A percentile compares a stretch with the other conserved stretches of the same genome.
These are phyloP conservation scores for Trichocladium antarcticum DNA, from an alignment of 495 filamentous ascomycete genomes.

Conservation along the genomic window DNA sequence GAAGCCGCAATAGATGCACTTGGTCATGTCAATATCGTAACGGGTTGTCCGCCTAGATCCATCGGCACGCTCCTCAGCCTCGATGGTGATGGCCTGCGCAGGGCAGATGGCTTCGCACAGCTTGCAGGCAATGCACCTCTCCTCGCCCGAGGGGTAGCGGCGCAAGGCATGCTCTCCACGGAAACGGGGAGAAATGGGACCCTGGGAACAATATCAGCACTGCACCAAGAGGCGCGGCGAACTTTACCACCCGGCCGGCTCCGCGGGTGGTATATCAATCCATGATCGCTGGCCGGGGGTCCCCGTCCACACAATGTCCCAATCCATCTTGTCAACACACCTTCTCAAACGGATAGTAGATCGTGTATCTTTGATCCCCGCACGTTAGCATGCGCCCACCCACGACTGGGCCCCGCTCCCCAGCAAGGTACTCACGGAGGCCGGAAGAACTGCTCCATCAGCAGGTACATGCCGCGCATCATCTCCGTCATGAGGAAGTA, in stretches of 20 bases:
- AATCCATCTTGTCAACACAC: slow-evolving; percentile 25
- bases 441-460: slow-evolving; percentile 95
- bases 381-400: neutral
- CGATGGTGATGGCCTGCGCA: slow-evolving; percentile 93
- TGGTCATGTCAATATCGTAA: slow-evolving; percentile 99
- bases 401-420: too few relatives aligned
- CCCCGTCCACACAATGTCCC: neutral
- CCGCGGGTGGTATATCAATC: neutral
- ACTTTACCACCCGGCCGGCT: too few relatives aligned
- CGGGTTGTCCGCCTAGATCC: slow-evolving; percentile 87
- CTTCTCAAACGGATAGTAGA: slow-evolving; percentile 98
- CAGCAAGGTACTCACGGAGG: slow-evolving; percentile 62
- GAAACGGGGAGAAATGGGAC: slow-evolving; percentile 94
- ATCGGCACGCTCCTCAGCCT: slow-evolving; percentile 94
- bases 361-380: slow-evolving; percentile 63
- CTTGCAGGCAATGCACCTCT: slow-evolving; percentile 99
- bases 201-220: slow-evolving; percentile 30
- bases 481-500: slow-evolving; percentile 95
- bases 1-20: slow-evolving; percentile 99
- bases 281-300: neutral
- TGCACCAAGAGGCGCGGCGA: neutral
- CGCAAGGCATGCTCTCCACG: slow-evolving; percentile 92
- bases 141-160: slow-evolving; percentile 92
- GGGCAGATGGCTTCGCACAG: slow-evolving; percentile 97
- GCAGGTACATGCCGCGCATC: slow-evolving; percentile 92